Evolutionary conservation across 768 basidiomycete genomes (phyloP).

Genomic region (Kwoniella dendrophila): DNA sequence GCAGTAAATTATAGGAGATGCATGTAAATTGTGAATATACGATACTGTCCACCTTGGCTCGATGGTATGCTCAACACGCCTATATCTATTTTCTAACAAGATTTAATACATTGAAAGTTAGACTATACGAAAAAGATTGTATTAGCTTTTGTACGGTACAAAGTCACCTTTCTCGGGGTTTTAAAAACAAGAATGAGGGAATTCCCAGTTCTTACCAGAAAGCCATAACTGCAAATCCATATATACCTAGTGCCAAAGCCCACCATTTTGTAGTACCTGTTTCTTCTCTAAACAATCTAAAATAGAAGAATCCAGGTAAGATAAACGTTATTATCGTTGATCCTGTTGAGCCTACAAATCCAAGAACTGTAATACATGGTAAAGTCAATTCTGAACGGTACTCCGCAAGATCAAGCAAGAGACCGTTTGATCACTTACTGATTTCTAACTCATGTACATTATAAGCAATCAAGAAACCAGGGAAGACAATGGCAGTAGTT

Average conservation of each 20-base stretch:
- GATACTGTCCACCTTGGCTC: neutral
- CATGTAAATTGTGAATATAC: neutral
- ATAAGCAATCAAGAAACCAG: constrained; percentile 48
- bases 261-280: constrained; percentile 63
- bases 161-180: neutral
- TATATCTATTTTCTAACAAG: constrained; percentile 3
- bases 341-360: constrained; percentile 95
- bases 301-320: constrained; percentile 88
- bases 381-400: neutral
- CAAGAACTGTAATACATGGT: constrained; percentile 65
- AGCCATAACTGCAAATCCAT: constrained; percentile 76
- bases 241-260: constrained; percentile 68
- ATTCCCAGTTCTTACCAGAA: constrained; percentile 71
- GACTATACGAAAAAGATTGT: neutral
- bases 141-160: neutral
- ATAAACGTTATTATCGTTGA: constrained; percentile 97
- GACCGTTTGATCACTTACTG: constrained; percentile 35
- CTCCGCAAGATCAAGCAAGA: neutral
- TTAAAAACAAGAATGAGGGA: neutral
- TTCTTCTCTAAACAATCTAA: constrained; percentile 79
- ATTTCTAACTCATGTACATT: constrained; percentile 54
- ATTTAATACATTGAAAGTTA: constrained; percentile 29
- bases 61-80: neutral
- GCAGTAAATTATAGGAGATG: neutral
- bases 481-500: constrained; percentile 43